phyloP scores from a whole-genome alignment of 225 moss, liverwort and hornwort species.

The Straminergon stramineum region DNA sequence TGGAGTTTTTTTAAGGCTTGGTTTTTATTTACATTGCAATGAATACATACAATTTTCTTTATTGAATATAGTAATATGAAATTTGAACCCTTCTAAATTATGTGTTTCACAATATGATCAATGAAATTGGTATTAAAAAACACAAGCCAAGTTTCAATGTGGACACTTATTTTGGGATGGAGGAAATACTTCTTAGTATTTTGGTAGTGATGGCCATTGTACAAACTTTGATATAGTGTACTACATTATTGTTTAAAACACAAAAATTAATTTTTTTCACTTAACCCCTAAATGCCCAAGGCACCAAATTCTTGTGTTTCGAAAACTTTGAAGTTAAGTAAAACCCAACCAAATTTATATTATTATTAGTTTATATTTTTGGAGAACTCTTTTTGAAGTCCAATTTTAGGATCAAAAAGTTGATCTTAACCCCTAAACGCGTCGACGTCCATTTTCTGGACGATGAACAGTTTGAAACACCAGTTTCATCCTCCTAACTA shows the following conservation, averaged over 20 bases:
- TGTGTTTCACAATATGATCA: background rate
- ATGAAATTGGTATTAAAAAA: background rate
- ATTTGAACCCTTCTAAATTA: background rate
- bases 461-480: no score
- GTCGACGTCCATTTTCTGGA: no score
- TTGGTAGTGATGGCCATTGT: background rate
- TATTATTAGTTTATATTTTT: no score
- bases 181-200: background rate
- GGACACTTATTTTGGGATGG: accelerated
- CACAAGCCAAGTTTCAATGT: background rate
- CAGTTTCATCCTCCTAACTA: no score
- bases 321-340: no score
- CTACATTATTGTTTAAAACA: accelerated
- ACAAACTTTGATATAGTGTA: background rate
- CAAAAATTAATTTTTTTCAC: background rate
- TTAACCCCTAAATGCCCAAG: no score
- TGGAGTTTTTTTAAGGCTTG: accelerated
- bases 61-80: background rate
- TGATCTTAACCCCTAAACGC: no score
- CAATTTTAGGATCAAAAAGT: no score
- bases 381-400: no score
- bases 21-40: background rate
- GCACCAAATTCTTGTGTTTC: no score
- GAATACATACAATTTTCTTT: background rate
- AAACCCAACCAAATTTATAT: no score